phyloP scores from a whole-genome alignment of 805 yeast genomes.

The Teunomyces aglyptinius region DNA sequence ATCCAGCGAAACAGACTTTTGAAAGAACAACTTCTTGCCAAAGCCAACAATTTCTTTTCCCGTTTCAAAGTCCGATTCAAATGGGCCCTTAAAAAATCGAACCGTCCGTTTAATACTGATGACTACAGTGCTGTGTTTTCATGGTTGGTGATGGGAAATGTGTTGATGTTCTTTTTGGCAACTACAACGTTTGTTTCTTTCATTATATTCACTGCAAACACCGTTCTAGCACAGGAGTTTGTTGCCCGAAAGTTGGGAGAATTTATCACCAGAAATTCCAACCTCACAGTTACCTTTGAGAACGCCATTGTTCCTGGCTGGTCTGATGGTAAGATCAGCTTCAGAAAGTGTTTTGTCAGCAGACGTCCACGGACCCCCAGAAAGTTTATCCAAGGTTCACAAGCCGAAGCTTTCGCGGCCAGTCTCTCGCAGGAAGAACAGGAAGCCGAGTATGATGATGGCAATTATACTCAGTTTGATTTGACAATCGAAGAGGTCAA shows the following conservation, averaged over 20 bases:
- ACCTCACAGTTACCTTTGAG: constrained; percentile 82
- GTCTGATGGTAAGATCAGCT: constrained; percentile 81
- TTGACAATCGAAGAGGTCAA: constrained; percentile 82
- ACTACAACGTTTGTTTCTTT: constrained; percentile 92
- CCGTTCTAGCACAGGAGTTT: constrained; percentile 85
- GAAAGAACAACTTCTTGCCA: constrained; percentile 23
- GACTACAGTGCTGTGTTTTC: constrained; percentile 87
- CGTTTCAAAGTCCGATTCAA: constrained; percentile 44
- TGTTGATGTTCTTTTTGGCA: constrained; percentile 72
- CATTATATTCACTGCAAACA: constrained; percentile 71
- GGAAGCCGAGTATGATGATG: constrained; percentile 61
- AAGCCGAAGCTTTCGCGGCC: constrained; percentile 64
- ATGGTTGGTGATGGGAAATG: constrained; percentile 89
- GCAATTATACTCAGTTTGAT: constrained; percentile 95
- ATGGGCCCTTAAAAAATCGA: constrained; percentile 74
- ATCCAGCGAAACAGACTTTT: constrained; percentile 14
- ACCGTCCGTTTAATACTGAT: constrained; percentile 87
- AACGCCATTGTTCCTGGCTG: constrained; percentile 93
- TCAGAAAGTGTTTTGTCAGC: constrained; percentile 82
- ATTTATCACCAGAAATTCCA: constrained; percentile 77
- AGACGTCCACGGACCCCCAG: constrained; percentile 65
- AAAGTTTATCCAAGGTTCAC: constrained; percentile 68
- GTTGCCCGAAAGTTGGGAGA: constrained; percentile 83
- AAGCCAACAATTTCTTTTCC: constrained; percentile 28
- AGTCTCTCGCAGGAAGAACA: constrained; percentile 27